These are phyloP conservation scores for Cladosporium velox DNA, from an alignment of 2,329 filamentous ascomycete species.

Conservation along the genomic window DNA sequence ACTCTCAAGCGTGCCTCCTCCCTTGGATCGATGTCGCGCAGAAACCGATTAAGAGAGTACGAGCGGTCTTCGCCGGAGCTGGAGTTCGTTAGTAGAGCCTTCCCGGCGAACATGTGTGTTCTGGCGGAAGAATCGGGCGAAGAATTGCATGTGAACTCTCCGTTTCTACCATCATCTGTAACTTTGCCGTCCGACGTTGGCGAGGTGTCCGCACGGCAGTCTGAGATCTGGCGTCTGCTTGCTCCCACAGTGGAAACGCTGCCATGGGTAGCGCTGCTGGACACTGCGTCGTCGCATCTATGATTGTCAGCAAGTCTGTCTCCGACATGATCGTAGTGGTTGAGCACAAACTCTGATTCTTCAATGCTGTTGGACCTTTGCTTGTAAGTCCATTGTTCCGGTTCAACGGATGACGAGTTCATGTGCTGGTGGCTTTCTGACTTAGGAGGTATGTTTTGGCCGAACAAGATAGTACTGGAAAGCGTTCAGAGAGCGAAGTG, in stretches of 20 bases:
- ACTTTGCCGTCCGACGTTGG: neutral
- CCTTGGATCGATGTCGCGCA: neutral
- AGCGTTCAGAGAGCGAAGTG: neutral
- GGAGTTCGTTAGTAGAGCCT: neutral
- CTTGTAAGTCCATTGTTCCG: neutral
- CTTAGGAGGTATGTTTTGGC: neutral
- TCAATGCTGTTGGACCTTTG: neutral
- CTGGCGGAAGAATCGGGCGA: neutral
- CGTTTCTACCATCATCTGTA: neutral
- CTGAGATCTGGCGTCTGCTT: neutral
- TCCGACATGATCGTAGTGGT: neutral
- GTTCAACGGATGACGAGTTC: slow-evolving; percentile 8
- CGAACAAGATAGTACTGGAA: neutral
- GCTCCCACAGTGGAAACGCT: neutral
- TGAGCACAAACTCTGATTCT: neutral
- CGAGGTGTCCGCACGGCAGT: neutral
- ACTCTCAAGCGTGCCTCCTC: neutral
- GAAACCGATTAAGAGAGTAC: slow-evolving; percentile 1
- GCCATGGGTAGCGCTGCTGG: slow-evolving; percentile 11
- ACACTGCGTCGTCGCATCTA: slow-evolving; percentile 1
- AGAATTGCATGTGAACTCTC: neutral
- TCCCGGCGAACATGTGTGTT: neutral
- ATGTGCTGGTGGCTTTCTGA: neutral
- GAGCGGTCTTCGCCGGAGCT: neutral
- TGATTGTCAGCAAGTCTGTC: neutral